A percentile compares a stretch with the other conserved stretches of the same genome.
Evolutionary conservation across 257 asterid species (phyloP).

Genomic region (Nicotiana benthamiana): DNA sequence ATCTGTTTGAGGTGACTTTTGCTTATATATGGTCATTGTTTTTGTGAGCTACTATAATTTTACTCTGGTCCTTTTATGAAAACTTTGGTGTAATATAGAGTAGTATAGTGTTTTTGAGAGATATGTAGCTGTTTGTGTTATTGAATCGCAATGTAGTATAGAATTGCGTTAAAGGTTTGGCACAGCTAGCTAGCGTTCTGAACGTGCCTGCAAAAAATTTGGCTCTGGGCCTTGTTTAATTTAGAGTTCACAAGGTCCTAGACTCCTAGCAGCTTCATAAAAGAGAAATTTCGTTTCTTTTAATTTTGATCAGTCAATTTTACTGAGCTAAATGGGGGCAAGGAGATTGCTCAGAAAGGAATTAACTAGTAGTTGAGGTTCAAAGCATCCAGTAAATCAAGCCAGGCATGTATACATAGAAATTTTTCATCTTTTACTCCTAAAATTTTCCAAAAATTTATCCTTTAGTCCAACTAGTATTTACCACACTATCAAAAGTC

Average conservation of each 20-base stretch:
- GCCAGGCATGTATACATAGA: too few species aligned
- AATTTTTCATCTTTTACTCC: too few species aligned
- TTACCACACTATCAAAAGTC: too few species aligned
- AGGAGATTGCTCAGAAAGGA: neutral
- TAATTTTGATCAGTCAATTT: neutral
- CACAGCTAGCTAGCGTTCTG: too few species aligned
- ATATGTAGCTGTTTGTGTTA: neutral
- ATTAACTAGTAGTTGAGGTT: too few species aligned
- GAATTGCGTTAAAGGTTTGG: neutral
- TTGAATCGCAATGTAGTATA: neutral
- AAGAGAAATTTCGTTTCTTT: neutral
- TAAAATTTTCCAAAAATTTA: too few species aligned
- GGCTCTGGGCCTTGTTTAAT: neutral
- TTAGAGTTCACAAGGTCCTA: neutral
- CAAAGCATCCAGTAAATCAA: too few species aligned
- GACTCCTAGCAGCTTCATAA: neutral
- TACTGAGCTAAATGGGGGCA: neutral
- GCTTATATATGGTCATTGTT: neutral
- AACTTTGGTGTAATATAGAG: neutral
- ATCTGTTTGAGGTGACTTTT: slow-evolving; percentile 70
- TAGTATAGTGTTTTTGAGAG: neutral
- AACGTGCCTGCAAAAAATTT: neutral
- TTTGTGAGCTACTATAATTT: neutral
- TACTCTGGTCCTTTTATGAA: neutral
- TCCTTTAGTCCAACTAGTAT: too few species aligned